These are phyloP conservation scores for Rutstroemia sp. DNA, from an alignment of 2,329 filamentous ascomycete species.

Conservation along the genomic window DNA sequence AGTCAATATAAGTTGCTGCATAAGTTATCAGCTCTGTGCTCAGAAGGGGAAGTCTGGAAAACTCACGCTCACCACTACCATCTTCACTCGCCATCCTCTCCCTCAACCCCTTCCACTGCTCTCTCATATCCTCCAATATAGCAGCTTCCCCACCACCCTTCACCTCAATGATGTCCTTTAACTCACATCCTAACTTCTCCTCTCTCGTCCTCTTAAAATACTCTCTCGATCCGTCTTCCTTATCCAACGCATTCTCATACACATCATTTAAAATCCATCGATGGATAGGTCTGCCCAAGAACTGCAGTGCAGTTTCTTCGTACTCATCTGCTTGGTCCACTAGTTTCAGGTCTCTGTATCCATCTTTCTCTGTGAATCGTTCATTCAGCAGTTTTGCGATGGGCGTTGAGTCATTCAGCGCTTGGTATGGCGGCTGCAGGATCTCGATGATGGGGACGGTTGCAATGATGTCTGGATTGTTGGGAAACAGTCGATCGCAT, in stretches of 20 bases:
- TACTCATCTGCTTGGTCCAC: constrained; percentile 10
- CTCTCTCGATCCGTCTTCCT: constrained; percentile 14
- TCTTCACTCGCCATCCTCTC: neutral
- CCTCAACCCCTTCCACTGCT: neutral
- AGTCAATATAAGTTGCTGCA: neutral
- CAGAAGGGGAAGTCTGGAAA: neutral
- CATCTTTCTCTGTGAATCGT: constrained; percentile 13
- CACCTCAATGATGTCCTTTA: neutral
- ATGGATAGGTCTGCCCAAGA: neutral
- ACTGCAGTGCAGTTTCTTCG: neutral
- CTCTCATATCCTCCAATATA: neutral
- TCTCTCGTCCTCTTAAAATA: constrained; percentile 17
- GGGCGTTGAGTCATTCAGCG: constrained; percentile 15
- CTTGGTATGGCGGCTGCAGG: constrained; percentile 8
- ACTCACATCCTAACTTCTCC: neutral
- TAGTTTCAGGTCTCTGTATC: constrained; percentile 14
- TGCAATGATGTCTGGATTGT: constrained; percentile 9
- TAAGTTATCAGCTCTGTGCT: neutral
- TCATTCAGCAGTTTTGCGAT: constrained; percentile 18
- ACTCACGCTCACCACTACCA: neutral
- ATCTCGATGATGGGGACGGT: constrained; percentile 20
- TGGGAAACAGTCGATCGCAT: constrained; percentile 13
- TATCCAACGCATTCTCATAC: constrained; percentile 14
- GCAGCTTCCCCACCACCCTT: neutral
- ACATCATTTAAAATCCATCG: constrained; percentile 16